phyloP scores from a whole-genome alignment of 2,329 filamentous ascomycete genomes.

The Orbilia oligospora region DNA sequence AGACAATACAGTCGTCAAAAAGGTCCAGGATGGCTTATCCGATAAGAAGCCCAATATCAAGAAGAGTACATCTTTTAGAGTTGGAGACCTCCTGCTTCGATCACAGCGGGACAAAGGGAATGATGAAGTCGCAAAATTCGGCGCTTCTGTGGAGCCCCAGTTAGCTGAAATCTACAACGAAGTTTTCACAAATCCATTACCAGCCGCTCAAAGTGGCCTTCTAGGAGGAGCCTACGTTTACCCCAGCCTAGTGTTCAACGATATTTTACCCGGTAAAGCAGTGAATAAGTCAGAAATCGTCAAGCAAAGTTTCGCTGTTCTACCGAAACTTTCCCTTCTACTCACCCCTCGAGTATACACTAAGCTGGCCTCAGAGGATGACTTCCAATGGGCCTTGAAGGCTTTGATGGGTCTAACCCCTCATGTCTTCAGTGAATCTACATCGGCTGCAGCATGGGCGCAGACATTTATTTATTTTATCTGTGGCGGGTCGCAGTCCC shows the following conservation, averaged over 20 bases:
- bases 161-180: slow-evolving; percentile 82
- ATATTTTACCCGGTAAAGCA: slow-evolving; percentile 67
- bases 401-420: slow-evolving; percentile 77
- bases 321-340: slow-evolving; percentile 89
- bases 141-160: slow-evolving; percentile 71
- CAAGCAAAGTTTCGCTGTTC: slow-evolving; percentile 77
- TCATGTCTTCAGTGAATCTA: slow-evolving; percentile 71
- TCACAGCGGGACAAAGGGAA: slow-evolving; percentile 70
- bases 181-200: slow-evolving; percentile 80
- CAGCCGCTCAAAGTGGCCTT: slow-evolving; percentile 85
- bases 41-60: slow-evolving; percentile 87
- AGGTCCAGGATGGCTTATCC: slow-evolving; percentile 82
- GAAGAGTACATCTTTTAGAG: slow-evolving; percentile 82
- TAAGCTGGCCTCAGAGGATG: slow-evolving; percentile 81
- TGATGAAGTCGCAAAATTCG: slow-evolving; percentile 70
- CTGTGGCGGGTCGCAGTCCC: slow-evolving; percentile 74
- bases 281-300: slow-evolving; percentile 75
- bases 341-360: slow-evolving; percentile 87
- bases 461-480: slow-evolving; percentile 87
- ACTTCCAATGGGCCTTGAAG: slow-evolving; percentile 81
- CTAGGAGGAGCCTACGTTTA: slow-evolving; percentile 83
- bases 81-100: slow-evolving; percentile 79
- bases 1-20: slow-evolving; percentile 77
- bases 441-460: slow-evolving; percentile 79
- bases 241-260: slow-evolving; percentile 73